Percentiles rank a stretch among this genome's conserved stretches.
Evolutionary conservation across 768 basidiomycete species (phyloP).

Genomic region (Suillus clintonianus): DNA sequence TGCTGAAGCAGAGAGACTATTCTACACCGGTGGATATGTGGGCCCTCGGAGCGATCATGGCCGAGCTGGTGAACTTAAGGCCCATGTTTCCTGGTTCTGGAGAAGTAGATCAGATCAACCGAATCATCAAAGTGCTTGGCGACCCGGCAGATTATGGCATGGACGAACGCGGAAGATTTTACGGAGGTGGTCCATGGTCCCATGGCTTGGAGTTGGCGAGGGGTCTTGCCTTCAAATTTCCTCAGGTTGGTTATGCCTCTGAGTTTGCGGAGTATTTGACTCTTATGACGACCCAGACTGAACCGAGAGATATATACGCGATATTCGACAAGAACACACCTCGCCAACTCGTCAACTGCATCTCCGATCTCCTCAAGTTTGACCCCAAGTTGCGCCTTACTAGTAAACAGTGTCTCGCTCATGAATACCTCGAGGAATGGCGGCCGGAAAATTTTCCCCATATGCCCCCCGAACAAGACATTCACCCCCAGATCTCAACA

Average conservation of each 20-base stretch:
- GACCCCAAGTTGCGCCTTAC: conserved; percentile 88
- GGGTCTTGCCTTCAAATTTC: conserved; percentile 83
- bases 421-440: conserved; percentile 85
- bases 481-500: no score
- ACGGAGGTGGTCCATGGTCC: conserved; percentile 89
- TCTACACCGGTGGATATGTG: conserved; percentile 99
- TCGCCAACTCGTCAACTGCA: conserved; percentile 82
- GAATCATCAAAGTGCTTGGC: conserved; percentile 88
- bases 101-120: conserved; percentile 88
- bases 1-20: conserved; percentile 89
- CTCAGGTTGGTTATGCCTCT: conserved; percentile 60
- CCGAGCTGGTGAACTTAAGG: conserved; percentile 91
- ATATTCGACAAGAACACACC: conserved; percentile 83
- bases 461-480: conserved; percentile 42
- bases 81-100: conserved; percentile 94
- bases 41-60: conserved; percentile 98
- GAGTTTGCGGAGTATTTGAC: not conserved
- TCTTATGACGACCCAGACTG: conserved; percentile 44
- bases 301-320: conserved; percentile 66
- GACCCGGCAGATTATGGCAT: conserved; percentile 85
- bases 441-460: conserved; percentile 64
- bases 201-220: conserved; percentile 86
- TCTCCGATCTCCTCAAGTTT: conserved; percentile 88
- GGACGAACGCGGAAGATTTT: conserved; percentile 62
- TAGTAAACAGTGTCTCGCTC: conserved; percentile 82